phyloP scores from a whole-genome alignment of 495 filamentous ascomycete genomes.

The Penicillium coffeae region DNA sequence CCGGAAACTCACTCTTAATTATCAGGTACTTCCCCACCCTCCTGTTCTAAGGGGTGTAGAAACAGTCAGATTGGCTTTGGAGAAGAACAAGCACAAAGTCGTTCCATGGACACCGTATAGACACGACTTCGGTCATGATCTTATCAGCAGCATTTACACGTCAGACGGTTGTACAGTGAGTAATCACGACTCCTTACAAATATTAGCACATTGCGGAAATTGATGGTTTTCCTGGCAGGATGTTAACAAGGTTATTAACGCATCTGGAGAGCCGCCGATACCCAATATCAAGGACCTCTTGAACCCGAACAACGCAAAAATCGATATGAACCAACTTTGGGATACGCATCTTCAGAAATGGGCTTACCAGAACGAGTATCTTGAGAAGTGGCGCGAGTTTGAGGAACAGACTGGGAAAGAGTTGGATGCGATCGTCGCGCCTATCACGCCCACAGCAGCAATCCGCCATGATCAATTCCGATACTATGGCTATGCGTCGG shows the following conservation, averaged over 20 bases:
- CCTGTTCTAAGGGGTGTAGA: slow-evolving; percentile 39
- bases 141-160: slow-evolving; percentile 35
- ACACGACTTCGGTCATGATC: slow-evolving; percentile 28
- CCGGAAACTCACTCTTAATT: background rate
- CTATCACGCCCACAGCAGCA: slow-evolving; percentile 43
- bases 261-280: slow-evolving; percentile 46
- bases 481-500: slow-evolving; percentile 36
- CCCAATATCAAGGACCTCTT: slow-evolving; percentile 37
- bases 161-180: slow-evolving; percentile 35
- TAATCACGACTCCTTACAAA: too few species aligned
- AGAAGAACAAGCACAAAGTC: slow-evolving; percentile 35
- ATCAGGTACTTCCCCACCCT: slow-evolving; percentile 18
- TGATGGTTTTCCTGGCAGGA: slow-evolving; percentile 10
- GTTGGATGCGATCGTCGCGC: slow-evolving; percentile 47
- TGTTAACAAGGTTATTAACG: slow-evolving; percentile 32
- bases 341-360: slow-evolving; percentile 34
- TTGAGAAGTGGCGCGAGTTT: slow-evolving; percentile 26
- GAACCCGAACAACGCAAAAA: slow-evolving; percentile 25
- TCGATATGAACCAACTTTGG: slow-evolving; percentile 30
- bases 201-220: background rate
- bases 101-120: slow-evolving; percentile 39
- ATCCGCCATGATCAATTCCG: slow-evolving; percentile 29
- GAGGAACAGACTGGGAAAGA: slow-evolving; percentile 27
- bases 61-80: slow-evolving; percentile 30
- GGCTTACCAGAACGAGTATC: slow-evolving; percentile 35